Conservation (phyloP, 1,139 yeast genomes). For the Geotrichum europaeum region DNA sequence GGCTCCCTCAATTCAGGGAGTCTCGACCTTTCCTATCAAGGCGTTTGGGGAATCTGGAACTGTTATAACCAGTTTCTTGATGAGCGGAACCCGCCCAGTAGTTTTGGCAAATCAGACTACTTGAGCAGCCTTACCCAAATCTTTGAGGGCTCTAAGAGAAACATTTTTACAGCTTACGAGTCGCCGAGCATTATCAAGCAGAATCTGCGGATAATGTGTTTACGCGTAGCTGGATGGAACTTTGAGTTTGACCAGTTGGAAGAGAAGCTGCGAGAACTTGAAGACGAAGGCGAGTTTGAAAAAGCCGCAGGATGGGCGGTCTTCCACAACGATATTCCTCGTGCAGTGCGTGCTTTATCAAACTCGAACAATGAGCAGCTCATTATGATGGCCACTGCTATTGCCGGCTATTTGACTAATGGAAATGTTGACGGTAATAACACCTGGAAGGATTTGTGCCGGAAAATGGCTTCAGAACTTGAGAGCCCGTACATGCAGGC, state of each 20-base stretch:
- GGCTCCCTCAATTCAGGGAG: conserved; percentile 63
- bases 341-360: conserved; percentile 68
- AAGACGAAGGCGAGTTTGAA: conserved; percentile 58
- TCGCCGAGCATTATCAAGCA: conserved; percentile 27
- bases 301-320: conserved; percentile 99
- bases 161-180: conserved; percentile 20
- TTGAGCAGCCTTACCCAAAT: conserved; percentile 23
- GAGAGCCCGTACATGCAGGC: conserved; percentile 88
- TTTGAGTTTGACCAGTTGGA: conserved; percentile 73
- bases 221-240: conserved; percentile 90
- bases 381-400: conserved; percentile 83
- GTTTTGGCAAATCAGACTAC: conserved; percentile 25
- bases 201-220: conserved; percentile 64
- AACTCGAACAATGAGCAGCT: conserved; percentile 56
- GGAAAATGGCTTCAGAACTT: conserved; percentile 76
- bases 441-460: conserved; percentile 84
- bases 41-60: conserved; percentile 86
- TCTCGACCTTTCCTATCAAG: conserved; percentile 79
- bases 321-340: conserved; percentile 79
- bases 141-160: conserved; percentile 16
- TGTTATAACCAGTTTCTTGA: conserved; percentile 59
- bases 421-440: conserved; percentile 55
- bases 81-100: conserved; percentile 38
- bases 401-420: conserved; percentile 81
- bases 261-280: conserved; percentile 53